Percentiles rank a stretch among this genome's conserved stretches.
These are phyloP conservation scores for Wickerhamomyces bovis DNA, from an alignment of 805 yeast genomes.

Conservation along the genomic window DNA sequence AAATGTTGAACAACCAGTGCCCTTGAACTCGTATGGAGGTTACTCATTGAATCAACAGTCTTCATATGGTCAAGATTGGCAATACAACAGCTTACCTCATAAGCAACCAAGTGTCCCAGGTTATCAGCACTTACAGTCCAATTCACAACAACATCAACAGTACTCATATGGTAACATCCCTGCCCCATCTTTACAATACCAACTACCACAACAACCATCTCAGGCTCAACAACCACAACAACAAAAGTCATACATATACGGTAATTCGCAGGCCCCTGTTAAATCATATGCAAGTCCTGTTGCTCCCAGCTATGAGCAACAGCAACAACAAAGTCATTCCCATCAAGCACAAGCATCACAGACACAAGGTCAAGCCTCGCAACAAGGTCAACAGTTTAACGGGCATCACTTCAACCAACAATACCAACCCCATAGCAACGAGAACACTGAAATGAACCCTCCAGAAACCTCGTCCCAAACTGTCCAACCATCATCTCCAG, in stretches of 20 bases:
- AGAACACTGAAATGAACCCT: background rate
- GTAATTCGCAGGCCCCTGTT: background rate
- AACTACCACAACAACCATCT: slow-evolving; percentile 2
- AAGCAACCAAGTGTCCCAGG: background rate
- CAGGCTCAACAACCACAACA: slow-evolving; percentile 8
- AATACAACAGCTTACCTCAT: slow-evolving; percentile 4
- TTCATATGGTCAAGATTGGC: slow-evolving; percentile 9
- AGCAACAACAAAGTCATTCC: slow-evolving; percentile 2
- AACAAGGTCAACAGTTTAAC: slow-evolving; percentile 1
- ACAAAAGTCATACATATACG: slow-evolving; percentile 4
- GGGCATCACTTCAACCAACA: background rate
- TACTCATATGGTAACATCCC: background rate
- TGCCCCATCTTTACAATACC: slow-evolving; percentile 1
- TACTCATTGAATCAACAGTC: slow-evolving; percentile 2
- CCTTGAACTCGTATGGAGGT: slow-evolving; percentile 3
- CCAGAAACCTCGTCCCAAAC: background rate
- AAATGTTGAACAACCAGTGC: slow-evolving; percentile 7
- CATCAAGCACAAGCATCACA: slow-evolving; percentile 7
- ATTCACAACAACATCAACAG: slow-evolving; percentile 1
- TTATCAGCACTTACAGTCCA: background rate
- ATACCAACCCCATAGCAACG: background rate
- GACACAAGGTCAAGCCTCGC: slow-evolving; percentile 3
- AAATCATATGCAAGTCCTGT: background rate
- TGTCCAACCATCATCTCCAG: slow-evolving; percentile 1
- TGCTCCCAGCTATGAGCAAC: background rate